Conservation (phyloP, 306 rosid species). For the Citrullus amarus region DNA sequence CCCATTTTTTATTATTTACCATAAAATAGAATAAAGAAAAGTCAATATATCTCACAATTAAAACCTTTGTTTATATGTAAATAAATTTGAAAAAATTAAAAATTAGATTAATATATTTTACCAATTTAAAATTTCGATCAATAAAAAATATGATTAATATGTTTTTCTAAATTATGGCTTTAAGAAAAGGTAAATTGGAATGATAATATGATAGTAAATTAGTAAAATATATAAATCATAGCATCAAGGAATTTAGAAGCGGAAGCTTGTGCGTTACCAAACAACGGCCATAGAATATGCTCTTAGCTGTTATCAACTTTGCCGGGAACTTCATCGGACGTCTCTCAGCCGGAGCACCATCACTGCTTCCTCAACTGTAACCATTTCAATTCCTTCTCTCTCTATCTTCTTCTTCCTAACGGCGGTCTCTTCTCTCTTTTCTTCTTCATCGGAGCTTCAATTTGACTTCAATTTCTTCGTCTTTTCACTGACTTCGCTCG, state of each 20-base stretch:
- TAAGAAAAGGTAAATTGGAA: no score
- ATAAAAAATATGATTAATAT: no score
- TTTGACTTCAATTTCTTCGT: conserved; percentile 10
- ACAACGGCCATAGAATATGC: conserved; percentile 12
- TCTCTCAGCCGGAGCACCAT: not conserved
- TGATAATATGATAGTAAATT: not conserved
- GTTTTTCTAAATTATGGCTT: no score
- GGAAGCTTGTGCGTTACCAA: conserved; percentile 10
- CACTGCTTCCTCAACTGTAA: not conserved
- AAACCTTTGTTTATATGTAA: no score
- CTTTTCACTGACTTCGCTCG: not conserved
- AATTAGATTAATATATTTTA: no score
- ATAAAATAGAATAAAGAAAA: no score
- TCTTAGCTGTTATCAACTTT: conserved; percentile 8
- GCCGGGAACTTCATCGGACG: conserved; percentile 11
- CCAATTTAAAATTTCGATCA: no score
- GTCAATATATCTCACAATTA: no score
- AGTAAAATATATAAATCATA: not conserved
- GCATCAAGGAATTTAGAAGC: conserved; percentile 3
- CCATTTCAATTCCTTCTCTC: conserved; percentile 3
- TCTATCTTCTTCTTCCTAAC: not conserved
- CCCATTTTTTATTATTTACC: no score
- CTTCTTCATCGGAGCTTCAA: conserved; percentile 9
- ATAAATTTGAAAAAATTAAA: no score
- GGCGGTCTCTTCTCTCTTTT: not conserved